Percentiles rank a stretch among this genome's conserved stretches.
Conservation (phyloP, 208 protist species). For the Endotrypanum monterogeii region DNA sequence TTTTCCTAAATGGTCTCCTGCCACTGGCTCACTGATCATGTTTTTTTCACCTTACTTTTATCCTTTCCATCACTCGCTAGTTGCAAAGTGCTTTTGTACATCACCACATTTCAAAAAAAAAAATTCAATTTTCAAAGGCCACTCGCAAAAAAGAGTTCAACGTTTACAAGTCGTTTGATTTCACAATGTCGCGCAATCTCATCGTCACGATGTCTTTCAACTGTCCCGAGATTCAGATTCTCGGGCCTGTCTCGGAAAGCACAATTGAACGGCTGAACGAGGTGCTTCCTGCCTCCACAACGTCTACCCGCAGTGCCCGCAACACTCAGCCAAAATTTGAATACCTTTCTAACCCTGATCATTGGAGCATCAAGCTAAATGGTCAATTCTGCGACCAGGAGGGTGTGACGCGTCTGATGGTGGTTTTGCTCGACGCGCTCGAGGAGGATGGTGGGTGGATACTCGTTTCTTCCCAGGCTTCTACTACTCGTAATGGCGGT, state of each 20-base stretch:
- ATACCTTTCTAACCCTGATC: constrained; percentile 74
- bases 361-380: constrained; percentile 84
- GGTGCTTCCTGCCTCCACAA: constrained; percentile 74
- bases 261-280: constrained; percentile 89
- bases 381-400: constrained; percentile 84
- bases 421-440: constrained; percentile 84
- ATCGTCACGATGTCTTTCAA: constrained; percentile 87
- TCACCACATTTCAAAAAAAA: background rate
- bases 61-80: background rate
- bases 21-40: background rate
- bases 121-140: background rate
- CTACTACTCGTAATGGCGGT: constrained; percentile 33
- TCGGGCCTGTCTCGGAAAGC: constrained; percentile 83
- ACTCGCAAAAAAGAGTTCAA: background rate
- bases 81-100: background rate
- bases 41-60: background rate
- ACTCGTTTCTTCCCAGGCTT: constrained; percentile 70
- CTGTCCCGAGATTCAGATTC: constrained; percentile 80
- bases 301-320: constrained; percentile 74
- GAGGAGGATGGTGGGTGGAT: constrained; percentile 89
- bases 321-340: constrained; percentile 65
- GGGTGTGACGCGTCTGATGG: constrained; percentile 78
- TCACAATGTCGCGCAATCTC: constrained; percentile 68
- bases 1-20: background rate
- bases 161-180: background rate